Conservation (phyloP, 2,329 filamentous ascomycete genomes). For the Bipolaris bicolor region DNA sequence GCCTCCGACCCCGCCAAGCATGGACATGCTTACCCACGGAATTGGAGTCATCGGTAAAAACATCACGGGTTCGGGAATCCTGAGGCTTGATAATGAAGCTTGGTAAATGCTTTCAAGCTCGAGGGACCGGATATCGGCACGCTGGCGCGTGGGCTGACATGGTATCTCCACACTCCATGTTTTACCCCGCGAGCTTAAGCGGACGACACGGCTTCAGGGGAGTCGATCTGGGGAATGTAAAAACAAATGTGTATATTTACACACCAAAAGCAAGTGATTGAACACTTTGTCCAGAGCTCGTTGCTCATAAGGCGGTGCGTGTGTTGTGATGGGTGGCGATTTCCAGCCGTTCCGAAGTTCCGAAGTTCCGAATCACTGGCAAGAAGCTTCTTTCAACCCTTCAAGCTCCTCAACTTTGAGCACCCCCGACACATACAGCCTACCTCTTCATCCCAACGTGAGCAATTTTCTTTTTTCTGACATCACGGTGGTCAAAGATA, state of each 20-base stretch:
- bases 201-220: neutral
- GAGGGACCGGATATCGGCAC: neutral
- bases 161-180: neutral
- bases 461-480: neutral
- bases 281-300: neutral
- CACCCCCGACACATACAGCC: neutral
- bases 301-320: neutral
- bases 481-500: neutral
- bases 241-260: too few species aligned
- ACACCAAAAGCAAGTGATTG: neutral
- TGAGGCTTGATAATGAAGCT: neutral
- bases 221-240: neutral
- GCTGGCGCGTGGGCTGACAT: neutral
- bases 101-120: neutral
- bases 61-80: neutral
- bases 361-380: too few species aligned
- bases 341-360: neutral
- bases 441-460: neutral
- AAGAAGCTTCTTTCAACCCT: too few species aligned
- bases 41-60: neutral
- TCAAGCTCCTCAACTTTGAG: too few species aligned
- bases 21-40: neutral
- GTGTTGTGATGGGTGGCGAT: neutral
- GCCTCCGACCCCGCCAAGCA: neutral
- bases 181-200: neutral